Evolutionary conservation across 1,284 basidiomycete genomes (phyloP).

Genomic region (Coriolopsis trogii): DNA sequence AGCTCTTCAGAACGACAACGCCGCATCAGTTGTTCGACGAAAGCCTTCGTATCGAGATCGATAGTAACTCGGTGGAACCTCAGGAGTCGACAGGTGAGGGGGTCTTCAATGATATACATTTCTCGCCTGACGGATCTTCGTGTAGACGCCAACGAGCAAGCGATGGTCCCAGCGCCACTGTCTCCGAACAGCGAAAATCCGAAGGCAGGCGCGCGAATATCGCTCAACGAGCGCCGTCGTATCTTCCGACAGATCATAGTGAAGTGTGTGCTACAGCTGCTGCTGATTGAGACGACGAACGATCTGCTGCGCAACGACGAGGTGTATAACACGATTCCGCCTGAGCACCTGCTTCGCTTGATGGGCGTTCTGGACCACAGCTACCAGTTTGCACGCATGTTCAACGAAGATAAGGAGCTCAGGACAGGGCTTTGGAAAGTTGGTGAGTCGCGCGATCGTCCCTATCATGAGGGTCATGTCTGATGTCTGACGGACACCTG

Average conservation of each 20-base stretch:
- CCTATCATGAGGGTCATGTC: background rate
- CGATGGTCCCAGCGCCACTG: slow-evolving; percentile 81
- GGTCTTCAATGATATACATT: background rate
- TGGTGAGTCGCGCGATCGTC: slow-evolving; percentile 56
- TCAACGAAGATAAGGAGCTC: slow-evolving; percentile 98
- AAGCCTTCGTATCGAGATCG: slow-evolving; percentile 79
- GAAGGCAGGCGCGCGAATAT: slow-evolving; percentile 49
- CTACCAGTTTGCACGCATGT: slow-evolving; percentile 95
- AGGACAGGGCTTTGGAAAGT: slow-evolving; percentile 99
- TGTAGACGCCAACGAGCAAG: slow-evolving; percentile 63
- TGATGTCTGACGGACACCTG: background rate
- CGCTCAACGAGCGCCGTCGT: slow-evolving; percentile 77
- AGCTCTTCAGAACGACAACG: slow-evolving; percentile 96
- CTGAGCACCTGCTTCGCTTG: slow-evolving; percentile 88
- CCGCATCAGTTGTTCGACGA: slow-evolving; percentile 98
- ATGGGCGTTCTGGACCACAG: slow-evolving; percentile 96
- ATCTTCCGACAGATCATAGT: slow-evolving; percentile 99
- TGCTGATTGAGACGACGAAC: slow-evolving; percentile 97
- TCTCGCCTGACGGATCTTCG: slow-evolving; percentile 16
- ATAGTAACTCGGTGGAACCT: slow-evolving; percentile 58
- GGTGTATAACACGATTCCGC: slow-evolving; percentile 94
- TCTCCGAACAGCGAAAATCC: slow-evolving; percentile 63
- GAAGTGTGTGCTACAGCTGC: slow-evolving; percentile 97
- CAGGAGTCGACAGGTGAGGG: slow-evolving; percentile 55
- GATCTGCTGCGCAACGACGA: slow-evolving; percentile 92